Conservation (phyloP, 768 basidiomycete genomes). For the Leccinum fibrillosum region DNA sequence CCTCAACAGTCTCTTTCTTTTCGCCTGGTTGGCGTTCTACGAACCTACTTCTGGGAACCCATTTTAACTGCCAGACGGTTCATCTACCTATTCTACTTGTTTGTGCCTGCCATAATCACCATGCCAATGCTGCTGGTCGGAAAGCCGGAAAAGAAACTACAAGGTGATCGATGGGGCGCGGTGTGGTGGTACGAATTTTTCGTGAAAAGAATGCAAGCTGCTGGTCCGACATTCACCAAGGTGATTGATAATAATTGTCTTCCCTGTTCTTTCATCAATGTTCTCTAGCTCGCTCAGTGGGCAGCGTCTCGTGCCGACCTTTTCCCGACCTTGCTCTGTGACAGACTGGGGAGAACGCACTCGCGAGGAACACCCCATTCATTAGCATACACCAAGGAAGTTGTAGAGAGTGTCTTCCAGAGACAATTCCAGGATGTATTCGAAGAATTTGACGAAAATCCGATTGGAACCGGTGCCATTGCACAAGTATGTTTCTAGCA, state of each 20-base stretch:
- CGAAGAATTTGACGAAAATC: slow-evolving; percentile 78
- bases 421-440: slow-evolving; percentile 86
- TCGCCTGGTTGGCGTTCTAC: slow-evolving; percentile 47
- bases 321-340: slow-evolving; percentile 84
- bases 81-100: slow-evolving; percentile 75
- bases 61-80: slow-evolving; percentile 81
- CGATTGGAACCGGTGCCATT: slow-evolving; percentile 98
- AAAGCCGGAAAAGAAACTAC: slow-evolving; percentile 47
- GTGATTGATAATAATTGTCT: slow-evolving; percentile 37
- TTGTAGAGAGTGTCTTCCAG: slow-evolving; percentile 83
- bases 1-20: slow-evolving; percentile 43
- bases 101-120: slow-evolving; percentile 81
- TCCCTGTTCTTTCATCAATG: slow-evolving; percentile 8
- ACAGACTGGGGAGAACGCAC: slow-evolving; percentile 80
- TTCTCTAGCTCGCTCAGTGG: slow-evolving; percentile 88
- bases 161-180: slow-evolving; percentile 86
- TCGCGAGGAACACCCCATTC: slow-evolving; percentile 84
- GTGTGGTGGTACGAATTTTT: slow-evolving; percentile 97
- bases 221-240: slow-evolving; percentile 98
- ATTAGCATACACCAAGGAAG: slow-evolving; percentile 70
- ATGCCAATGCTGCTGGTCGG: slow-evolving; percentile 83
- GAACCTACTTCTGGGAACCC: slow-evolving; percentile 74
- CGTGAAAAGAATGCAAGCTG: slow-evolving; percentile 85
- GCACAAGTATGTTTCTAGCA: slow-evolving; percentile 57
- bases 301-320: slow-evolving; percentile 93